Evolutionary conservation across 2,329 filamentous ascomycete species (phyloP), one percentile per base, ranked within the genome.

Genomic region (Penicillium rolfsii): DNA sequence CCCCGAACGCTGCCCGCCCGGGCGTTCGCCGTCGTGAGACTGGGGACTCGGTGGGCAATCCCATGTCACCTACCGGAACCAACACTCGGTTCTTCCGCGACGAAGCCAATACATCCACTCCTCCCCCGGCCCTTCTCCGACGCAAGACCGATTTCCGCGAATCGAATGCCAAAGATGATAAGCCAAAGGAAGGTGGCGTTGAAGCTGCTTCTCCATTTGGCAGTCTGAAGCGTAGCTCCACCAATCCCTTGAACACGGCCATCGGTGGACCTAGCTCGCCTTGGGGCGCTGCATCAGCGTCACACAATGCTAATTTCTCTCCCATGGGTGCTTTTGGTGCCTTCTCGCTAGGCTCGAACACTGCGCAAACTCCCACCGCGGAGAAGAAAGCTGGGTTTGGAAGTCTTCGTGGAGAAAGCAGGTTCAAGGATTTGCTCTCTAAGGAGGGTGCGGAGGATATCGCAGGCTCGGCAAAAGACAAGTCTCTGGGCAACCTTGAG

Each of bases 311-410:
- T 46, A 84, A 86, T 12, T 87, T 91, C 68, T 84, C 88, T 6
- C 86, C 88, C 1, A 90, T 93, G 82, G 93, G 94, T 36, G 89
- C 89, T 24, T 99, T 99, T 77, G 94, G 94, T 11, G 95, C 88
- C 70, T 98, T 98, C 76, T 89, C 90, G n/a, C 76, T 96, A 55
- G 80, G 79, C 12, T 77, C 74, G 40, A 77, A 80, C 52, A 77
- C 85, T 3, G 79, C 81, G 33, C 82, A 84, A 36, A 81, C 85
- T 19, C 78, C 84, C 6, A 77, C 82, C 7, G 80, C 83, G 4
- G 91, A 96, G 57, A 96, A 95, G 79, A 87, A 91, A 68, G 73
- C 85, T 30, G 83, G 83, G 9, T 85, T 89, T 70, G 89, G 87
- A 30, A 88, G 85, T 71, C 77, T 85, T 30, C 84, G 89, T 59